phyloP scores from a whole-genome alignment of 176 grass and related monocot species.

The Lolium perenne region DNA sequence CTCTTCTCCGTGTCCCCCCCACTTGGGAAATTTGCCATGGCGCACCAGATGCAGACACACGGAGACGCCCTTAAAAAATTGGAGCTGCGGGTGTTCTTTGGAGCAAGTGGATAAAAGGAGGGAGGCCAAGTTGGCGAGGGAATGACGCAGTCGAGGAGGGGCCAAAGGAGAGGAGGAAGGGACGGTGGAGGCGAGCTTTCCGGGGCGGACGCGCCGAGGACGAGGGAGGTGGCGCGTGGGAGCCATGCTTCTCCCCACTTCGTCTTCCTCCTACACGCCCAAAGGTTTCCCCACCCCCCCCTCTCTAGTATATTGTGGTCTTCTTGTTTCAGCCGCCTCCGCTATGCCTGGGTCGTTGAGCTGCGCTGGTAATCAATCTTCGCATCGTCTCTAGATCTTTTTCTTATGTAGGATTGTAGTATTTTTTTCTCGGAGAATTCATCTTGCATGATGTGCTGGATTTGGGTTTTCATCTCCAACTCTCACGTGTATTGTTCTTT shows the following conservation, averaged over 20 bases:
- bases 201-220: conserved; percentile 48
- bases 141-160: conserved; percentile 49
- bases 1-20: not conserved
- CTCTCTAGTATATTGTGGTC: not conserved
- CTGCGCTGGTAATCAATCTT: not conserved
- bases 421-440: conserved; percentile 13
- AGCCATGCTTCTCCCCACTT: conserved; percentile 55
- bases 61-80: conserved; percentile 22
- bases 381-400: not conserved
- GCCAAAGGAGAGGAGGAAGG: conserved; percentile 26
- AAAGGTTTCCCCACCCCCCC: conserved; percentile 38
- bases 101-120: conserved; percentile 38
- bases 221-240: conserved; percentile 38
- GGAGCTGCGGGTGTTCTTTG: conserved; percentile 7
- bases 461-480: conserved; percentile 27
- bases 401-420: not conserved
- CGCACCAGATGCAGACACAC: conserved; percentile 17
- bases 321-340: not conserved
- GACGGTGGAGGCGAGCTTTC: conserved; percentile 30
- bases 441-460: conserved; percentile 37
- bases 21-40: conserved; percentile 26
- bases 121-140: not conserved
- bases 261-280: conserved; percentile 41
- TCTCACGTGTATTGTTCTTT: not conserved
- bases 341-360: not conserved